phyloP scores from a whole-genome alignment of 805 yeast species.

The Saccharomycopsis fibuligera region DNA sequence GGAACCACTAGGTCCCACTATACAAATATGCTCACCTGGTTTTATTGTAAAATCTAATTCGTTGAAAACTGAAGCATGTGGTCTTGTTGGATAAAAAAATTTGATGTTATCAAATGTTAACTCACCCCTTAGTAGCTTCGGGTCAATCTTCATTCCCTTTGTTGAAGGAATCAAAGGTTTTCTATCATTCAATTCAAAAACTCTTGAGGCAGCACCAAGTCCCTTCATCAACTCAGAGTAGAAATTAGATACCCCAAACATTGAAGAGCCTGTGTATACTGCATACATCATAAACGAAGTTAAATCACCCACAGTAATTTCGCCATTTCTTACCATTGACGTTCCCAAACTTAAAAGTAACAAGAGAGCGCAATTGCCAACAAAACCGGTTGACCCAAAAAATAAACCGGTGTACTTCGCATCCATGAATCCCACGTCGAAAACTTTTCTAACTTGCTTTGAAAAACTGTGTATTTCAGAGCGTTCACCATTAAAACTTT shows the following conservation, averaged over 20 bases:
- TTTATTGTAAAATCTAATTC: conserved; percentile 52
- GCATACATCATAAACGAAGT: conserved; percentile 95
- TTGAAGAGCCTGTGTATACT: conserved; percentile 87
- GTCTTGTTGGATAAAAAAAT: conserved; percentile 82
- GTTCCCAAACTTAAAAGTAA: conserved; percentile 77
- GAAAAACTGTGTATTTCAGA: conserved; percentile 73
- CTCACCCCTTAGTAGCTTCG: conserved; percentile 38
- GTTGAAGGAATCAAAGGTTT: conserved; percentile 66
- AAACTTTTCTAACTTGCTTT: conserved; percentile 55
- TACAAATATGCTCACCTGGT: conserved; percentile 84
- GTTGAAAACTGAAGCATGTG: conserved; percentile 58
- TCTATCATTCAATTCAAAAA: conserved; percentile 80
- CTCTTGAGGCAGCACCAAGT: conserved; percentile 88
- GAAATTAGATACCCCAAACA: conserved; percentile 84
- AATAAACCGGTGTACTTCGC: conserved; percentile 73
- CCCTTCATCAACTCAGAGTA: conserved; percentile 96
- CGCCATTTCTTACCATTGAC: conserved; percentile 69
- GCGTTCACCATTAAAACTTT: conserved; percentile 81
- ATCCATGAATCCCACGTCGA: conserved; percentile 69
- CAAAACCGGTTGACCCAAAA: conserved; percentile 72
- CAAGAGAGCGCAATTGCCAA: conserved; percentile 78
- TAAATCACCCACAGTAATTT: conserved; percentile 77
- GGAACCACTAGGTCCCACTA: conserved; percentile 96
- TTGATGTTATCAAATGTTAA: conserved; percentile 57
- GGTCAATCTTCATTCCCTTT: conserved; percentile 43